Evolutionary conservation across 129 eudicot species (phyloP), one percentile per base, ranked within the genome.

Genomic region (Helianthus tuberosus): DNA sequence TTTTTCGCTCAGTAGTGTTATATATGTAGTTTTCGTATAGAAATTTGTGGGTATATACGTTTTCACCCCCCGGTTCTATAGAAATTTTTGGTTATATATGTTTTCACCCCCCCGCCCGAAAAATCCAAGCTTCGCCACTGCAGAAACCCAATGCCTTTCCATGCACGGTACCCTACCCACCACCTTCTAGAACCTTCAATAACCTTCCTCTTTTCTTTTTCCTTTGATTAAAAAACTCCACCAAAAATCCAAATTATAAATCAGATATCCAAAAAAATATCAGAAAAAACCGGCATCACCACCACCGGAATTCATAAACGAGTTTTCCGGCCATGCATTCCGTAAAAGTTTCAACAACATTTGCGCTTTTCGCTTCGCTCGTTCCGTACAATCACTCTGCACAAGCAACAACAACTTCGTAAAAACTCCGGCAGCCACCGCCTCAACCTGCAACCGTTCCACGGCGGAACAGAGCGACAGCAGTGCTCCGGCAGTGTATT

Each of bases 351-450:
- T 93, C 88, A 93, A 73, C 82, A 93, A 80, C 98, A 85, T 88
- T 77, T 90, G 97, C 79, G 97, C 98, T 73, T 93, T 93, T 43
- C 96, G 75, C 79, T 93, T 93, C 11, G 93, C 98, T 44, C 98
- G 84, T 62, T 84, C 98, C 53, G 97, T 93, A 58, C 97, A 90
- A 76, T 88, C 98, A 79, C 97, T 93, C 67, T 93, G 98, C 3
- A 93, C 98, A 29, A 93, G 80, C 59, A 90, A 68, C 82, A 93
- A 74, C 83, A 93, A 29, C 91, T 86, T 96, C 27, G 89, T 93
- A 85, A 90, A 73, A 53, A 93, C 86, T 11, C 98, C 98, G 14
- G 98, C 97, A 25, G 82, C 85, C 84, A 90, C 98, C 78, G 98
- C 92, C 57, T 90, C 98, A 8, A 72, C 20, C 76, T 88, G 89